Conservation (phyloP, 495 filamentous ascomycete species). For the Penicillium macrosclerotiorum region DNA sequence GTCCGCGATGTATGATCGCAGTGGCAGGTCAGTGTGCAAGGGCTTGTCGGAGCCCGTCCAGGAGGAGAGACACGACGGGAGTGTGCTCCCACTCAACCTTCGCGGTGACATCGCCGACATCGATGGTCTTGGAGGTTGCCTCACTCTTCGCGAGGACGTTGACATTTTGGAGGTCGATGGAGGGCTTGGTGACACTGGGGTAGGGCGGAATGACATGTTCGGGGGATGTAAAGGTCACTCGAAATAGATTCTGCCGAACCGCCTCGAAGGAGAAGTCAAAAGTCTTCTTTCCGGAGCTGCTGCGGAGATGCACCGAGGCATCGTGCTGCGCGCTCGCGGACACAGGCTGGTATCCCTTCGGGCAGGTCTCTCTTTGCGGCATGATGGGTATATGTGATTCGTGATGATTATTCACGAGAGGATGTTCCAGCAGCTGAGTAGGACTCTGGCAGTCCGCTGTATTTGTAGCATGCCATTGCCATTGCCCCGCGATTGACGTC, state of each 20-base stretch:
- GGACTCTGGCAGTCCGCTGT: conserved; percentile 10
- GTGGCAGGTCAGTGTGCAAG: conserved; percentile 56
- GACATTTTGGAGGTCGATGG: conserved; percentile 28
- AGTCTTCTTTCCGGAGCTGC: conserved; percentile 30
- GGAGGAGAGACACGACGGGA: conserved; percentile 56
- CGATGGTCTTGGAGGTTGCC: conserved; percentile 38
- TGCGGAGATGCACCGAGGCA: conserved; percentile 41
- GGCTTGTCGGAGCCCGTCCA: conserved; percentile 47
- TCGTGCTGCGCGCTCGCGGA: conserved; percentile 15
- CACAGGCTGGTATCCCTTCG: conserved; percentile 37
- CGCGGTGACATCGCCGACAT: conserved; percentile 48
- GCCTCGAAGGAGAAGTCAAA: conserved; percentile 60
- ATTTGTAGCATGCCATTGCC: conserved; percentile 29
- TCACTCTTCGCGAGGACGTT: conserved; percentile 24
- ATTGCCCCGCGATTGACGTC: conserved; percentile 2
- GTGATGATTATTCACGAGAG: conserved; percentile 11
- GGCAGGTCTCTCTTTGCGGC: conserved; percentile 55
- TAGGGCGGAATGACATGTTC: conserved; percentile 58
- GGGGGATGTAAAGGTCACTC: conserved; percentile 60
- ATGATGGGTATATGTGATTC: conserved; percentile 34
- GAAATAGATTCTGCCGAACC: conserved; percentile 58
- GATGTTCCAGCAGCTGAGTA: conserved; percentile 4
- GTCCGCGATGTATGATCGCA: conserved; percentile 62
- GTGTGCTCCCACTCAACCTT: conserved; percentile 53
- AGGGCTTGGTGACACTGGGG: conserved; percentile 53